Percentiles rank a stretch among this genome's conserved stretches.
Conservation (phyloP, 768 basidiomycete species). For the Leccinum barrowsii region DNA sequence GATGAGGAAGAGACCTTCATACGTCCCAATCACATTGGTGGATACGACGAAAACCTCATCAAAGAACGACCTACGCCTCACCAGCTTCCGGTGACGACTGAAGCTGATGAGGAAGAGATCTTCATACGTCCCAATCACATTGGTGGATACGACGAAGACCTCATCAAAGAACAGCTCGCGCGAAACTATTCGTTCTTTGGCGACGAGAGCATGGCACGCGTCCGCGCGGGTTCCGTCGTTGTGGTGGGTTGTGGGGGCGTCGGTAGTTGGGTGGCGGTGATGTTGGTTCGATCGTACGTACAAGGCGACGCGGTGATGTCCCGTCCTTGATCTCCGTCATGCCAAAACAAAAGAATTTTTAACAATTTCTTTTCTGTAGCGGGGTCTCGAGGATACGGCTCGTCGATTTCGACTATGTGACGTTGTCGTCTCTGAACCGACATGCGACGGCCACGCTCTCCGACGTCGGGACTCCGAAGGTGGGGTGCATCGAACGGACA, state of each 20-base stretch:
- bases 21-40: conserved; percentile 19
- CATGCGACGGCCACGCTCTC: conserved; percentile 87
- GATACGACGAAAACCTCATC: conserved; percentile 78
- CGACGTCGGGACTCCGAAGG: conserved; percentile 94
- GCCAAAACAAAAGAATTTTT: not conserved
- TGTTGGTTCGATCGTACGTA: conserved; percentile 86
- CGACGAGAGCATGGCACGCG: conserved; percentile 77
- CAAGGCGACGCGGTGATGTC: not conserved
- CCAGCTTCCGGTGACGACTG: not conserved
- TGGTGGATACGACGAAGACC: conserved; percentile 64
- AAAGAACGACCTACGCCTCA: conserved; percentile 48
- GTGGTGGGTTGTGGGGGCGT: conserved; percentile 96
- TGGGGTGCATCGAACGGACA: conserved; percentile 65
- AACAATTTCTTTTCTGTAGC: conserved; percentile 35
- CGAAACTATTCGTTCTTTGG: conserved; percentile 95
- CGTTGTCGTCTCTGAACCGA: conserved; percentile 89
- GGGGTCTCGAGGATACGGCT: conserved; percentile 75
- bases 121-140: conserved; percentile 17
- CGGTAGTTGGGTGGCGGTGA: conserved; percentile 92
- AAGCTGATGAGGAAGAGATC: conserved; percentile 11
- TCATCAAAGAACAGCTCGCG: conserved; percentile 87
- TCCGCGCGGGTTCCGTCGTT: conserved; percentile 74
- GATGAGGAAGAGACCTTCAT: conserved; percentile 16
- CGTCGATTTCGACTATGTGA: conserved; percentile 96
- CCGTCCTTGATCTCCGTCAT: not conserved